Base-by-base conservation (phyloP, 805 yeast species). In the Metschnikowia gelsemii region DNA sequence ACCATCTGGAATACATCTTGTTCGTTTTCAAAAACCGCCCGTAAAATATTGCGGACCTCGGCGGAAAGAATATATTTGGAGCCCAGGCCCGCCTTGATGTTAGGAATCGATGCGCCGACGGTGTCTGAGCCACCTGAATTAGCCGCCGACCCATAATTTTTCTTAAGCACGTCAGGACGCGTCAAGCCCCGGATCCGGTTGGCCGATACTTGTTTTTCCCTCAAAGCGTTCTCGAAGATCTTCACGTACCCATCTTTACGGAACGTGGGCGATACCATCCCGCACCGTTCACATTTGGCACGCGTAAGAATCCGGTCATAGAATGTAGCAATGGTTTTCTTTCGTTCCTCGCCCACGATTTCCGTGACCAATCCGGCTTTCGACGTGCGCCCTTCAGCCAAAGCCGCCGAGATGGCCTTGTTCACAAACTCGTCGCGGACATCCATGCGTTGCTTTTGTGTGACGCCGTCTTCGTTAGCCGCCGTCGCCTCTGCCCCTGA, bases 221-320 rank as follows among this genome's bases (percentile, higher is more conserved):
- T 76, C 52, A 95, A 74, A 5, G 95, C 80, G 51, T 81, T 82
- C 68, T 93, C 98, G 58, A 93, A 93, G 49, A 93, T 80, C 70
- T 95, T 93, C 47, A 90, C 78, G 59, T 80, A 84, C 0, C 99
- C 99, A 61, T 93, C 99, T 57, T 90, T 91, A 68, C 99, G 81
- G 72, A 84, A 91, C 25, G 84, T 73, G 41, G 99, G 98, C 32
- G 96, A 88, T 63, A 73, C 87, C 96, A 90, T 87, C 32, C 89
- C 87, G 76, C 99, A 93, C 66, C 90, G 89, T 57, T 87, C 96
- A 77, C 99, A 93, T 64, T 82, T 86, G 42, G 89, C 82, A 64
- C 96, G 80, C 35, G 84, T 64, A 49, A 87, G 67, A 36, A 90
- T 64, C 54, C 78, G 78, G 55, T 78, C 79, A 71, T 89, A 87